Percentiles rank a stretch among this genome's conserved stretches.
These are phyloP conservation scores for Heteromeles arbutifolia DNA, from an alignment of 306 rosid species.

Conservation along the genomic window DNA sequence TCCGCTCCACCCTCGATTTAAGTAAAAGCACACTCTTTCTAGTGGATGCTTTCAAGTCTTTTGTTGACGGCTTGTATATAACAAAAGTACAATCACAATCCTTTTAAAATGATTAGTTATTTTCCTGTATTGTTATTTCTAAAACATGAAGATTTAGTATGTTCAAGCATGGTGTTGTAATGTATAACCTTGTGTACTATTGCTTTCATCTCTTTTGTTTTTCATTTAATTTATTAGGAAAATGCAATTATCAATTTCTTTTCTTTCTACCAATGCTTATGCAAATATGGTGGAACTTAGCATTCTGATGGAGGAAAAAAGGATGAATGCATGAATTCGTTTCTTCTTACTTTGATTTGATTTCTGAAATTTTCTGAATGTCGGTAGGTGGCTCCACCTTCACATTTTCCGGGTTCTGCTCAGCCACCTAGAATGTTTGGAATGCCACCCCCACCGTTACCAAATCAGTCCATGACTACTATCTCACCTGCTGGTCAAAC, in stretches of 20 bases:
- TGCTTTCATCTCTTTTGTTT: neutral
- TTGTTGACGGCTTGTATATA: neutral
- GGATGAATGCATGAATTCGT: constrained; percentile 6
- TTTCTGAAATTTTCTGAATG: constrained; percentile 18
- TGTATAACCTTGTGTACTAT: neutral
- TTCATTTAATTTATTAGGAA: neutral
- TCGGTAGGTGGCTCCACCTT: constrained; percentile 53
- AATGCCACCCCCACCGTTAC: constrained; percentile 70
- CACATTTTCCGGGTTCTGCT: constrained; percentile 53
- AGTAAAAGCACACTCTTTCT: neutral
- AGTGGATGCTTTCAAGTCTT: neutral
- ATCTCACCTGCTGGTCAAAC: constrained; percentile 77
- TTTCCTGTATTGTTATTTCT: neutral
- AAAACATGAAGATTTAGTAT: neutral
- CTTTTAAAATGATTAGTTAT: neutral
- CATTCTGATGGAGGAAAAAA: neutral
- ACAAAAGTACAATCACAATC: neutral
- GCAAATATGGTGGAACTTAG: neutral
- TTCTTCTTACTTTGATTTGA: constrained; percentile 19
- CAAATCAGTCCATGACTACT: constrained; percentile 92
- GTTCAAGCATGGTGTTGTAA: neutral
- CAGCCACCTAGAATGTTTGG: constrained; percentile 89
- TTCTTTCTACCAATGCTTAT: neutral
- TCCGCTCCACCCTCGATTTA: neutral
- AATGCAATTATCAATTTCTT: neutral